A percentile compares a stretch with the other conserved stretches of the same genome.
These are phyloP conservation scores for Arabis hirsuta DNA, from an alignment of 345 rosid species.

Conservation along the genomic window DNA sequence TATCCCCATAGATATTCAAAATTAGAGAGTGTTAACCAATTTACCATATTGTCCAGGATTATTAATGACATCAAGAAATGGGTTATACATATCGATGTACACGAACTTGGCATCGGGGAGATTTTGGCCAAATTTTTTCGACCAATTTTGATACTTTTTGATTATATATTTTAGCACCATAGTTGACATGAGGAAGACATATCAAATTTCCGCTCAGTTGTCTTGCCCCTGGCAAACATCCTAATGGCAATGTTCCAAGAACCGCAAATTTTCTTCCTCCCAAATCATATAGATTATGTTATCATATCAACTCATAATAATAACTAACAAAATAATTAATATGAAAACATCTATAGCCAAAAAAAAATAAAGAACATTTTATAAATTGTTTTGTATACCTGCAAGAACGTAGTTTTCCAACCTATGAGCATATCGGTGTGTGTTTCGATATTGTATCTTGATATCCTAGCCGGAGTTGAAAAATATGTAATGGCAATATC, in stretches of 20 bases:
- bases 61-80: constrained; percentile 24
- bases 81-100: constrained; percentile 31
- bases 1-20: background rate
- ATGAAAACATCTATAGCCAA: too few species aligned
- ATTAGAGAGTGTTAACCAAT: background rate
- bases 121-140: background rate
- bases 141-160: constrained; percentile 30
- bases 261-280: constrained; percentile 41
- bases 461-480: constrained; percentile 28
- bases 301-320: background rate
- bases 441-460: constrained; percentile 35
- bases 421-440: constrained; percentile 52
- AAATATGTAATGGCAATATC: constrained; percentile 64
- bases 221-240: constrained; percentile 41
- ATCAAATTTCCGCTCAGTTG: background rate
- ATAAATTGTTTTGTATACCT: constrained; percentile 37
- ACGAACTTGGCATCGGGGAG: constrained; percentile 25
- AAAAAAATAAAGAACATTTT: too few species aligned
- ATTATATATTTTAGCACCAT: constrained; percentile 33
- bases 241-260: constrained; percentile 37
- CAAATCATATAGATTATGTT: constrained; percentile 32
- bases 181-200: constrained; percentile 25
- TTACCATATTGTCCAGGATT: constrained; percentile 31
- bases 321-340: background rate
- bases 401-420: constrained; percentile 41